phyloP scores from a whole-genome alignment of 2,329 filamentous ascomycete genomes.

The Colletotrichum tropicale region DNA sequence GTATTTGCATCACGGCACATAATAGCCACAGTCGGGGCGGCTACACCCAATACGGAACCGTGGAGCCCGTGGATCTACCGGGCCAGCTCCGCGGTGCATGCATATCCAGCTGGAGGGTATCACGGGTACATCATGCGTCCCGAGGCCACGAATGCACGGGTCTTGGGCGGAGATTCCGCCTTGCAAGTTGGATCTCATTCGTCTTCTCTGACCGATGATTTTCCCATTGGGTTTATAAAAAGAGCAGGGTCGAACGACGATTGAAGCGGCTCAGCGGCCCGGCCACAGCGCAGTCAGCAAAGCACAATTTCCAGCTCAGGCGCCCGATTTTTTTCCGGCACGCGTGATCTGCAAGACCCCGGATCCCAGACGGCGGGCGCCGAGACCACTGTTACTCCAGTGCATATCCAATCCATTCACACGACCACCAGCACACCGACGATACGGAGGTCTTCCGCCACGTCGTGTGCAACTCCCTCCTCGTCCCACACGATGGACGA shows the following conservation, averaged over 20 bases:
- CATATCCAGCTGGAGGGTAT: neutral
- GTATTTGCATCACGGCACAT: neutral
- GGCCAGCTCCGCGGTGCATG: neutral
- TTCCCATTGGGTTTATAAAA: neutral
- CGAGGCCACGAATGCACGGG: neutral
- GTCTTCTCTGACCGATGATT: neutral
- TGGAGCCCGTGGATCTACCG: conserved; percentile 22
- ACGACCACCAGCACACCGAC: neutral
- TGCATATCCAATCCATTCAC: conserved; percentile 8
- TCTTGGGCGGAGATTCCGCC: neutral
- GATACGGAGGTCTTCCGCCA: neutral
- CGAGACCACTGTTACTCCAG: neutral
- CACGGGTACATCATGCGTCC: neutral
- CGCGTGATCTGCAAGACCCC: conserved; percentile 7
- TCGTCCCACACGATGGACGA: neutral
- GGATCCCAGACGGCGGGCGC: conserved; percentile 5
- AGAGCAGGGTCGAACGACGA: neutral
- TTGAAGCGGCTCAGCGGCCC: conserved; percentile 13
- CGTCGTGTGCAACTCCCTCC: neutral
- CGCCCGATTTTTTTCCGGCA: conserved; percentile 12
- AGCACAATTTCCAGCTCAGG: neutral
- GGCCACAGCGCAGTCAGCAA: conserved; percentile 1
- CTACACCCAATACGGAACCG: conserved; percentile 12
- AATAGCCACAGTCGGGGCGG: neutral
- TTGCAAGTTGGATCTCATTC: neutral